These are phyloP conservation scores for Thalassia testudinum DNA, from an alignment of 116 monocot species.

Conservation along the genomic window DNA sequence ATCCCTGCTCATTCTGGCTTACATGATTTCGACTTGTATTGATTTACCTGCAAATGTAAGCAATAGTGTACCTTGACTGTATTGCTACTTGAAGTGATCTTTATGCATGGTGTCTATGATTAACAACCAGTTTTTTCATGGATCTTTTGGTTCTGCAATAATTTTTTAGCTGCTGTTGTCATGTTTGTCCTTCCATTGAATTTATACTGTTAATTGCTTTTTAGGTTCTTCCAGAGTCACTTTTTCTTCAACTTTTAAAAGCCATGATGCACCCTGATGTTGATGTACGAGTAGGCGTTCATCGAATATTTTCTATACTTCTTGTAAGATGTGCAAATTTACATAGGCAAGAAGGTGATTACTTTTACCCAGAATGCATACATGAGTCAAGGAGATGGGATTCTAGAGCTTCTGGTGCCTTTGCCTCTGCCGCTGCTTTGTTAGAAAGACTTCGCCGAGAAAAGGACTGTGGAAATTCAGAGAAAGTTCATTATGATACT, in stretches of 20 bases:
- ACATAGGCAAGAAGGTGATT: constrained; percentile 19
- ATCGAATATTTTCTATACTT: constrained; percentile 65
- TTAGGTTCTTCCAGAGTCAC: constrained; percentile 74
- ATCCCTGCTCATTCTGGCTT: constrained; percentile 79
- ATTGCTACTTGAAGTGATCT: no score
- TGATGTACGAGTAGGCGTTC: constrained; percentile 70
- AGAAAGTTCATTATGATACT: constrained; percentile 23
- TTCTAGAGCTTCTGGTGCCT: constrained; percentile 55
- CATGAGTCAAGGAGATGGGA: constrained; percentile 54
- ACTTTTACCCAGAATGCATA: constrained; percentile 21
- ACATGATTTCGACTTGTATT: constrained; percentile 32
- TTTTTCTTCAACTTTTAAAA: constrained; percentile 71
- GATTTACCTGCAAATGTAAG: no score
- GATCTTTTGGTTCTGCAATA: neutral
- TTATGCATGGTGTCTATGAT: no score
- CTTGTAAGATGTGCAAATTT: constrained; percentile 35
- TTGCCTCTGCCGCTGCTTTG: constrained; percentile 77
- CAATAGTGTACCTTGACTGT: no score
- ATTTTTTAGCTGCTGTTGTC: neutral
- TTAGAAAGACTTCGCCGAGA: constrained; percentile 84
- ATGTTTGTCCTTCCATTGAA: neutral
- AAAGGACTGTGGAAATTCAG: constrained; percentile 39
- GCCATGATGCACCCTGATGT: constrained; percentile 86
- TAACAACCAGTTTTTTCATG: no score
- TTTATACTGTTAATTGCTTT: neutral